Evolutionary conservation across 345 rosid species (phyloP), one percentile per base, ranked within the genome.

Genomic region (Sonneratia caseolaris): DNA sequence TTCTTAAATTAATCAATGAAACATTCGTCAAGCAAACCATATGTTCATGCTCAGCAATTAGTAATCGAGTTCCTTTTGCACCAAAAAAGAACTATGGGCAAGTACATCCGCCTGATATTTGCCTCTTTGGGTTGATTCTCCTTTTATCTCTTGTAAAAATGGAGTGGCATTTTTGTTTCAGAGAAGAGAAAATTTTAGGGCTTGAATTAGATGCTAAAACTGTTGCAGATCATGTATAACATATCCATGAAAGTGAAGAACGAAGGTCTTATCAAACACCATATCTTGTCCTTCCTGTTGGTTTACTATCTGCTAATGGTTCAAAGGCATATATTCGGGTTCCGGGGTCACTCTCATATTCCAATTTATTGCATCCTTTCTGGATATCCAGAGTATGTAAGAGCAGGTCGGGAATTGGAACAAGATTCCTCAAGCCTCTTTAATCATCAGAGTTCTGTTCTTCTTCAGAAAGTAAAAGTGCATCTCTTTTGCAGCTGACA

Each of bases 401-500:
- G 12, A n/a, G 64, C 1, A 42, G 64, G 9, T 24, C 35, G 1
- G 32, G 32, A 24, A 57, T 57, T 11, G 66, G 66, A 62, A 13
- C 27, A 62, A 15, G 66, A 27, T 62, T 62, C 66, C 14, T 62
- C 66, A 10, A 27, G 38, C 66, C 7, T 62, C 18, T 62, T 15
- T 62, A 1, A 3, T 35, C 18, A 62, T 62, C 13, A 24, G 59
- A 62, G 1, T 62, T 27, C 10, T 62, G 27, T 62, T 32, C 62
- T 62, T 27, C 66, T 75, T 70, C 64, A 56, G 9, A 19, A 38
- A 42, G 43, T 68, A 19, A 68, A 70, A 47, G 43, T 42, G 13
- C 68, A 68, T 67, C 65, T 67, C 65, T 68, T 62, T 85, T 75
- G 75, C 89, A 91, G 96, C 83, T 91, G 81, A 87, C 89, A 74